Evolutionary conservation across 345 rosid species (phyloP).

Genomic region (Gossypium australe): DNA sequence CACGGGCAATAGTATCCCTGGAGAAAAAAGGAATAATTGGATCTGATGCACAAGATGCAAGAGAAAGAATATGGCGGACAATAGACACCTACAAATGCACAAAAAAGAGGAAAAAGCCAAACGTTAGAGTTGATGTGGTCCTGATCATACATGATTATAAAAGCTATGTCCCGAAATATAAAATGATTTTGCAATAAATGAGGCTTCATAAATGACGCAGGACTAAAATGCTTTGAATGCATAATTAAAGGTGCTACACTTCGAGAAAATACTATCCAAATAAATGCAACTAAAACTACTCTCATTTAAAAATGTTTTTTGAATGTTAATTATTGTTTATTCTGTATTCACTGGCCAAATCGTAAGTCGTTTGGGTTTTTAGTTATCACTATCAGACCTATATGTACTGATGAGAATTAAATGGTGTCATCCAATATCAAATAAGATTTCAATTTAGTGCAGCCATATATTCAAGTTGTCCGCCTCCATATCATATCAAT

Average conservation of each 20-base stretch:
- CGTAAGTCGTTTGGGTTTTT: neutral
- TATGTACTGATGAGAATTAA: neutral
- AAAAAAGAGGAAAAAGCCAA: constrained; percentile 9
- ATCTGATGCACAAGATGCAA: constrained; percentile 59
- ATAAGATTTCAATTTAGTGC: neutral
- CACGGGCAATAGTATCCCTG: constrained; percentile 45
- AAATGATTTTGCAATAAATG: neutral
- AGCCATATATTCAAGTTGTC: neutral
- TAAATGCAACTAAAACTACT: neutral
- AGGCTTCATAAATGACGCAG: neutral
- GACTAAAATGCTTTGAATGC: neutral
- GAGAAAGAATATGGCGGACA: constrained; percentile 68
- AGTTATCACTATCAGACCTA: neutral
- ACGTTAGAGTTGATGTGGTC: neutral
- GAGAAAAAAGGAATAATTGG: constrained; percentile 67
- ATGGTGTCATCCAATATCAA: neutral
- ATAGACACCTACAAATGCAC: constrained; percentile 65
- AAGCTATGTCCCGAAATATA: neutral
- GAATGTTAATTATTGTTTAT: neutral
- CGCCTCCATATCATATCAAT: neutral
- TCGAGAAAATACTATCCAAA: neutral
- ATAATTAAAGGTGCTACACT: neutral
- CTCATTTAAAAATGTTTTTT: neutral
- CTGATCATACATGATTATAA: neutral
- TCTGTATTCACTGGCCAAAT: neutral